Conservation (phyloP, 2,329 filamentous ascomycete species). For the Rhynchosporium secalis region DNA sequence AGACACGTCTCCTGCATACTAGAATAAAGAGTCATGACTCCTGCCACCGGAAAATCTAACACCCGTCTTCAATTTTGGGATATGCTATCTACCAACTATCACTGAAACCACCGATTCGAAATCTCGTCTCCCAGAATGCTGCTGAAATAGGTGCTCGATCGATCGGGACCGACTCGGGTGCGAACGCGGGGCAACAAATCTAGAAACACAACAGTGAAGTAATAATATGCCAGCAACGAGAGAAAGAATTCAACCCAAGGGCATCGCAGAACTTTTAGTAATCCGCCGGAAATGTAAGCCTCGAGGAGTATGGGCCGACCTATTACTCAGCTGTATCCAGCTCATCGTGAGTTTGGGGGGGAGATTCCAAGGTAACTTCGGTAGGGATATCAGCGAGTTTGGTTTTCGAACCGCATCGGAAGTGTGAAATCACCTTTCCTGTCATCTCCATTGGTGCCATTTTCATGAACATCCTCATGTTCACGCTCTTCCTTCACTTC, state of each 20-base stretch:
- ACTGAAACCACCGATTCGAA: constrained; percentile 21
- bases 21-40: neutral
- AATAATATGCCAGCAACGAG: constrained; percentile 31
- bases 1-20: too few species aligned
- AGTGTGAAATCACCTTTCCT: constrained; percentile 69
- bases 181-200: constrained; percentile 33
- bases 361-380: constrained; percentile 66
- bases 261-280: constrained; percentile 32
- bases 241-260: constrained; percentile 35
- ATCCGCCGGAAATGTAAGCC: constrained; percentile 26
- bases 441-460: constrained; percentile 80
- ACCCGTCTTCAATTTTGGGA: constrained; percentile 15
- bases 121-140: constrained; percentile 14
- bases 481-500: constrained; percentile 53
- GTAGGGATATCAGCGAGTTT: constrained; percentile 33
- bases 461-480: constrained; percentile 72
- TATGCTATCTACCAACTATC: constrained; percentile 26
- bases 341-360: constrained; percentile 77
- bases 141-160: constrained; percentile 15
- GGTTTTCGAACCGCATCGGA: constrained; percentile 26
- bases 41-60: neutral
- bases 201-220: constrained; percentile 39
- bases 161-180: constrained; percentile 26
- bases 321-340: constrained; percentile 85
- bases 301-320: constrained; percentile 28